These are phyloP conservation scores for Tieghemiomyces parasiticus DNA, from an alignment of 192 early-diverging fungal genomes.

Conservation along the genomic window DNA sequence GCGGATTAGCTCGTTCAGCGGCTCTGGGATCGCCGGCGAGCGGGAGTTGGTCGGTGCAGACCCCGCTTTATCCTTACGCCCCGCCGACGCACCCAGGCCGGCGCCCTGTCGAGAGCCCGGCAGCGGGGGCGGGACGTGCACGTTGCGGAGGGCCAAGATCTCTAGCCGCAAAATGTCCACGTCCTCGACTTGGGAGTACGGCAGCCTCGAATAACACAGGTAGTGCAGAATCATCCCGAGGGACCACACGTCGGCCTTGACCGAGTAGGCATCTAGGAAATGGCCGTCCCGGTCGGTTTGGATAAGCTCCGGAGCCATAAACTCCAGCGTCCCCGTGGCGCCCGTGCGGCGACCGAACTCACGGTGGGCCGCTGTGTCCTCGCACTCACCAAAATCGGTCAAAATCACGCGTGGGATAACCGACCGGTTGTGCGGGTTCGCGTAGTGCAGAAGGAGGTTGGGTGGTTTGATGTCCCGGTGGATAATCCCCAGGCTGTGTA, in stretches of 20 bases:
- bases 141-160: slow-evolving; percentile 46
- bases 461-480: slow-evolving; percentile 92
- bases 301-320: slow-evolving; percentile 76
- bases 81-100: not conserved
- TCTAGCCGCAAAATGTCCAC: slow-evolving; percentile 71
- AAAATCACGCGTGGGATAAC: slow-evolving; percentile 65
- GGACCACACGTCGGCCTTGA: slow-evolving; percentile 89
- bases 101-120: not conserved
- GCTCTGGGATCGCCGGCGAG: not conserved
- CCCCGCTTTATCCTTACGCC: not conserved
- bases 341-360: slow-evolving; percentile 70
- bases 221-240: slow-evolving; percentile 90
- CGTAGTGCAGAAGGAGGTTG: slow-evolving; percentile 75
- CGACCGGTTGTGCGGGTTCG: slow-evolving; percentile 19
- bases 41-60: too few relatives aligned
- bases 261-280: slow-evolving; percentile 62
- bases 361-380: slow-evolving; percentile 54
- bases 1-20: not conserved
- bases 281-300: slow-evolving; percentile 42
- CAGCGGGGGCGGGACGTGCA: not conserved
- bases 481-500: slow-evolving; percentile 78
- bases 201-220: slow-evolving; percentile 71
- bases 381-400: slow-evolving; percentile 97
- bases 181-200: slow-evolving; percentile 75
- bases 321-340: slow-evolving; percentile 88